Evolutionary conservation across 208 protist genomes (phyloP).

Genomic region (Acanthamoeba divionensis): DNA sequence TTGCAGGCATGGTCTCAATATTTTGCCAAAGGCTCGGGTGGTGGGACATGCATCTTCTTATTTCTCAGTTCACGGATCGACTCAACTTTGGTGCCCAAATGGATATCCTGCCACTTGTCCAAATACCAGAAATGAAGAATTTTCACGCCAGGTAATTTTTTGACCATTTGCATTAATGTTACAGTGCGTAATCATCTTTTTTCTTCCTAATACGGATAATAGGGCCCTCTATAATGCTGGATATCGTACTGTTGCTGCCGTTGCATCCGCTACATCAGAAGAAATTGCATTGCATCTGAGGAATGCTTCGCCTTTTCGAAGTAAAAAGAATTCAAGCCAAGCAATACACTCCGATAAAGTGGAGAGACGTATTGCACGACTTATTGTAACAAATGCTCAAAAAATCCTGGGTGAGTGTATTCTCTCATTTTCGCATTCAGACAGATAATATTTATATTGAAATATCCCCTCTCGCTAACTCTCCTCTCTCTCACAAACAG

Average conservation of each 20-base stretch:
- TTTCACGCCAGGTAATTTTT: conserved; percentile 51
- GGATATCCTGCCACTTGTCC: conserved; percentile 88
- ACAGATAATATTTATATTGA: neutral
- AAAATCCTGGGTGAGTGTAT: neutral
- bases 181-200: neutral
- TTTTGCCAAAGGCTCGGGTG: conserved; percentile 89
- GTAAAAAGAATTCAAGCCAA: conserved; percentile 16
- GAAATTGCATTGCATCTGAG: conserved; percentile 1
- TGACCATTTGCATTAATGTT: too few species aligned
- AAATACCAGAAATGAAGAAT: conserved; percentile 76
- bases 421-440: neutral
- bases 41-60: conserved; percentile 86
- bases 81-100: conserved; percentile 87
- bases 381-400: neutral
- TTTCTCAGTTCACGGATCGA: conserved; percentile 84
- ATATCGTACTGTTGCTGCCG: conserved; percentile 52
- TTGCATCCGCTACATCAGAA: conserved; percentile 54
- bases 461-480: neutral
- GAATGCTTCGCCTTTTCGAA: neutral
- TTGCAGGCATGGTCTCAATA: conserved; percentile 85
- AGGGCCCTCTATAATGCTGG: conserved; percentile 68
- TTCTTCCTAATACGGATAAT: neutral
- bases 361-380: neutral
- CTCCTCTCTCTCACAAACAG: neutral
- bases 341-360: neutral